Conservation (phyloP, 2,329 filamentous ascomycete genomes). For the Talaromyces sp. region DNA sequence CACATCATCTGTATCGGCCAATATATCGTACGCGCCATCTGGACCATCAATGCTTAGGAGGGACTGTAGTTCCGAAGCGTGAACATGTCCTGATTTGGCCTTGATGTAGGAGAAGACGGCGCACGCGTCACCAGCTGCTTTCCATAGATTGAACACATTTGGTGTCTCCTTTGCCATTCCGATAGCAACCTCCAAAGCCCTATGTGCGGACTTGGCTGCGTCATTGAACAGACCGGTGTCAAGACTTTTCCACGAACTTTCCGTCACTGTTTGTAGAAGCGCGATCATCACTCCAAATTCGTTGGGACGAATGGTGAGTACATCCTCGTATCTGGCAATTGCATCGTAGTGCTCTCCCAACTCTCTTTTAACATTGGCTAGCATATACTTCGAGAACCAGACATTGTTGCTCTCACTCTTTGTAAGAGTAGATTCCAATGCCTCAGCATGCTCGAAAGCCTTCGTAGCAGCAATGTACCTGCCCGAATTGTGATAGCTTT, state of each 20-base stretch:
- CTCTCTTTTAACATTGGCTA: conserved; percentile 90
- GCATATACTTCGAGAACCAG: conserved; percentile 97
- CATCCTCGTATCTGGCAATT: conserved; percentile 70
- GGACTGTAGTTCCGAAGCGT: conserved; percentile 53
- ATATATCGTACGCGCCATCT: conserved; percentile 56
- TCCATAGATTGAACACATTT: conserved; percentile 92
- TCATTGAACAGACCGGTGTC: conserved; percentile 86
- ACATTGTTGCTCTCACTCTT: conserved; percentile 63
- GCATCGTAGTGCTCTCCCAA: conserved; percentile 86
- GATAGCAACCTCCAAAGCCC: conserved; percentile 67
- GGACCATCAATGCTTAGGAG: conserved; percentile 58
- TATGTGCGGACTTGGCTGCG: conserved; percentile 66
- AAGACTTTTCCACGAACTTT: conserved; percentile 73
- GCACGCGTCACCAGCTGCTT: conserved; percentile 83
- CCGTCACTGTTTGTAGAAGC: conserved; percentile 81
- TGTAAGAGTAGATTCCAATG: conserved; percentile 63
- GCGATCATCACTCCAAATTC: conserved; percentile 89
- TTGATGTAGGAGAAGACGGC: conserved; percentile 79
- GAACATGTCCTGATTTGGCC: conserved; percentile 63
- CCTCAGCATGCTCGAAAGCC: conserved; percentile 81
- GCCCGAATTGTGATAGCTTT: conserved; percentile 93
- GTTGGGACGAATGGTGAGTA: conserved; percentile 64
- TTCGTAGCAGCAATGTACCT: conserved; percentile 91
- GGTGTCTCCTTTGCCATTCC: conserved; percentile 60
- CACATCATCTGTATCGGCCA: conserved; percentile 69